phyloP scores from a whole-genome alignment of 768 basidiomycete species.

The Lactarius evosmus region DNA sequence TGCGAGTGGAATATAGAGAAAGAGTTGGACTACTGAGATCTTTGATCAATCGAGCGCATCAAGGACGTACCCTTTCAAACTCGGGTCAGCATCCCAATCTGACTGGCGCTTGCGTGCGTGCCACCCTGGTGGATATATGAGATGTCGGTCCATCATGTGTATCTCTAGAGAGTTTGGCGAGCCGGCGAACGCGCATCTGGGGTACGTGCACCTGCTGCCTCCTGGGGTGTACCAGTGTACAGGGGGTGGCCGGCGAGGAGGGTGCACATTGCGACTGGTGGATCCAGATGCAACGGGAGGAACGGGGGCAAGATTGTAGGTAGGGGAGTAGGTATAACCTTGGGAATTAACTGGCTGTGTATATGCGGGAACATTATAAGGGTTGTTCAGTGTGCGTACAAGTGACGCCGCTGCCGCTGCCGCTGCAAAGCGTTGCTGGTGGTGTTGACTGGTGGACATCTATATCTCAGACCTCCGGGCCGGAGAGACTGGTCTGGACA shows the following conservation, averaged over 20 bases:
- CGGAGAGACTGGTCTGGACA: background rate
- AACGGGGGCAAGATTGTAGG: conserved; percentile 29
- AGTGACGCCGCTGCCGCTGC: conserved; percentile 16
- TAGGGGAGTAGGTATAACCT: conserved; percentile 37
- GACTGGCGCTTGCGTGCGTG: conserved; percentile 48
- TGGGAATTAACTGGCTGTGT: conserved; percentile 32
- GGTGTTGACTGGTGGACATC: background rate
- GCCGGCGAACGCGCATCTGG: conserved; percentile 65
- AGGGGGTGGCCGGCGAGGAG: conserved; percentile 6
- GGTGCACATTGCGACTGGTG: background rate
- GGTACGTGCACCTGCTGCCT: conserved; percentile 54
- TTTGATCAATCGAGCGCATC: background rate
- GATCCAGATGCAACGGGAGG: conserved; percentile 4
- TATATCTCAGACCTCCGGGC: background rate
- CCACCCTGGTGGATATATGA: conserved; percentile 78
- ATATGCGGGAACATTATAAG: conserved; percentile 32
- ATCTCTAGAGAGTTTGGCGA: conserved; percentile 67
- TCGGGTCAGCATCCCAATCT: conserved; percentile 83
- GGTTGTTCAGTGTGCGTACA: conserved; percentile 32
- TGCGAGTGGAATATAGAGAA: conserved; percentile 33
- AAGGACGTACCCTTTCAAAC: conserved; percentile 63
- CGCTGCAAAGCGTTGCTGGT: background rate
- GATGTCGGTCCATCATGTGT: conserved; percentile 89
- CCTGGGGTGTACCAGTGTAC: conserved; percentile 63
- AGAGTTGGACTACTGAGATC: background rate